Evolutionary conservation across 306 rosid species (phyloP), one percentile per base, ranked within the genome.

Genomic region (Glycine tomentella): DNA sequence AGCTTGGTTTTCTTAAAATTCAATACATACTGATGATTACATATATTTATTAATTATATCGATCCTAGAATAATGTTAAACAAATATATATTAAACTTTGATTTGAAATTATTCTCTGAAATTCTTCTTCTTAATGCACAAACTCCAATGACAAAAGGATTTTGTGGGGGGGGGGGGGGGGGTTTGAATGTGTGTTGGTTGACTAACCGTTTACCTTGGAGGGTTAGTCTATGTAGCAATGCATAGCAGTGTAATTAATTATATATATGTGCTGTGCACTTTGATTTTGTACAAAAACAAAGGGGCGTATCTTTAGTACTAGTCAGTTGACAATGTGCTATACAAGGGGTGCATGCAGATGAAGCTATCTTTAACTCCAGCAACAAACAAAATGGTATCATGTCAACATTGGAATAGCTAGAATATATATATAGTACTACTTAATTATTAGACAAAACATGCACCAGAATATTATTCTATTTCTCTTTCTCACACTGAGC

Each of bases 331-430:
- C 57, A 64, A 9, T 49, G 64, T 49, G 17, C 52, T 50, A 34
- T 55, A 55, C 56, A 66, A 40, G 68, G 68, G 49, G 40, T 36
- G 4, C 38, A 76, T 64, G 81, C 73, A 76, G 50, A 55, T 63
- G 16, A 64, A 64, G 52, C 66, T 68, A 17, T 12, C 9, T 64
- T 65, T 38, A 36, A 51, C 42, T 66, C 31, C 31, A 56, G 50
- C 46, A 46, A 81, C 56, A 67, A 67, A 80, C 67, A 72, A 63
- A 80, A 62, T 62, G 56, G 55, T 53, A 65, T 48, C 50, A 62
- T 76, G 69, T 62, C 17, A 62, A 62, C 49, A 63, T 62, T 48
- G 72, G 45, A 33, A 25, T 25, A 61, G 44, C 7, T 38, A 38
- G 25, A 58, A 81, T 36, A 36, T 36, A 36, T 2, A 36, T 36